Evolutionary conservation across 2,329 filamentous ascomycete species (phyloP).

Genomic region (Colletotrichum brevisporum): DNA sequence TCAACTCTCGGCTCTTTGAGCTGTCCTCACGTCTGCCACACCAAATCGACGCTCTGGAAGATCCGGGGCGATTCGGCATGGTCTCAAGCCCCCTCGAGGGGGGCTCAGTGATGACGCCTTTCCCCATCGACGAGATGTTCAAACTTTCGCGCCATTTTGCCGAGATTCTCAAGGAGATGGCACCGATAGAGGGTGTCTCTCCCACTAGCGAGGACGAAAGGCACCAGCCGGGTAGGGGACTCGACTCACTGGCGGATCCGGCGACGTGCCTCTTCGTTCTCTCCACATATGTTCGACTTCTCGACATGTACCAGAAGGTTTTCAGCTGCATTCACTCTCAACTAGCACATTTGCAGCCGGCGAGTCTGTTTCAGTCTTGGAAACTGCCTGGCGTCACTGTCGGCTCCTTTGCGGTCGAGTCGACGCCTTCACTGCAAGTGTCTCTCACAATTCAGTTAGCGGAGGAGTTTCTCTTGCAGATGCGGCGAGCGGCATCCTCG

Average conservation of each 20-base stretch:
- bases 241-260: conserved; percentile 47
- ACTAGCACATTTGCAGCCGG: conserved; percentile 47
- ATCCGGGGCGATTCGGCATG: conserved; percentile 15
- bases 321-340: conserved; percentile 54
- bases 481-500: conserved; percentile 50
- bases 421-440: conserved; percentile 58
- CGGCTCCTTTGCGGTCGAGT: conserved; percentile 56
- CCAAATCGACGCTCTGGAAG: conserved; percentile 43
- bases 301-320: conserved; percentile 58
- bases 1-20: conserved; percentile 55
- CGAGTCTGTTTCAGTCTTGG: conserved; percentile 52
- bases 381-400: conserved; percentile 58
- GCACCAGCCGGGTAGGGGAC: conserved; percentile 21
- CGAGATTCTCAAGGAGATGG: conserved; percentile 50
- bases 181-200: conserved; percentile 29
- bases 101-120: conserved; percentile 46
- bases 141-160: conserved; percentile 55
- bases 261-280: conserved; percentile 56
- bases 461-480: conserved; percentile 55
- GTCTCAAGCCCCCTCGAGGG: conserved; percentile 43
- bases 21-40: conserved; percentile 52
- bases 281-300: conserved; percentile 55
- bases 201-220: conserved; percentile 31
- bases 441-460: conserved; percentile 58
- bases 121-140: conserved; percentile 59